These are phyloP conservation scores for Russula emetica DNA, from an alignment of 768 basidiomycete species.

Conservation along the genomic window DNA sequence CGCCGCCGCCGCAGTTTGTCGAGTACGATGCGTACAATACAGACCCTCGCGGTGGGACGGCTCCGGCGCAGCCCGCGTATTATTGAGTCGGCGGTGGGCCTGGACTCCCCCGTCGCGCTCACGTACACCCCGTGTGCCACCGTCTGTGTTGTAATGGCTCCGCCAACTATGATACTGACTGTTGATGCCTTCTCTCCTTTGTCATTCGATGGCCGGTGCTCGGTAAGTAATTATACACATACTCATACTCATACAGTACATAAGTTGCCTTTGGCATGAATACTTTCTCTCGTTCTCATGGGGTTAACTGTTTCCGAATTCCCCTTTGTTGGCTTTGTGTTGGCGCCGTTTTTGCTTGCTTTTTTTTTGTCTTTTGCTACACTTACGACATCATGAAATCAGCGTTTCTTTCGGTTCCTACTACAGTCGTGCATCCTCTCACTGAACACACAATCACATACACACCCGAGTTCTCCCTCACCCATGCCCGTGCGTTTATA, in stretches of 20 bases:
- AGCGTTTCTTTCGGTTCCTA: background rate
- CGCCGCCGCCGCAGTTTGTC: constrained; percentile 16
- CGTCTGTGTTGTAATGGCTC: background rate
- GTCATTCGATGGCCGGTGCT: background rate
- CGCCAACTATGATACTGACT: background rate
- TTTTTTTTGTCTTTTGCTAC: background rate
- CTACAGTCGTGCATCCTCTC: background rate
- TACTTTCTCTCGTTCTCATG: constrained; percentile 5
- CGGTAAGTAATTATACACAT: constrained; percentile 7
- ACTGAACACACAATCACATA: constrained; percentile 12
- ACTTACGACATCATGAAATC: constrained; percentile 11
- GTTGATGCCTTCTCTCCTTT: background rate
- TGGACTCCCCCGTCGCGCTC: background rate
- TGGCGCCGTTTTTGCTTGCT: background rate
- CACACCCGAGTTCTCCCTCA: constrained; percentile 1
- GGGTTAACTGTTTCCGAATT: constrained; percentile 1
- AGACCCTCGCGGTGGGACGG: constrained; percentile 13
- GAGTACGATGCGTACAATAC: constrained; percentile 20
- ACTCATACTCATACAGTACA: constrained; percentile 23
- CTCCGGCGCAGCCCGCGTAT: constrained; percentile 9
- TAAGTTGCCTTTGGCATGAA: constrained; percentile 11
- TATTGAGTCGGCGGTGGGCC: constrained; percentile 11
- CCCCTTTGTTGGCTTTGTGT: background rate
- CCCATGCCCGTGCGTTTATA: constrained; percentile 6
- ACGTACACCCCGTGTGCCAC: background rate